Conservation (phyloP, 306 rosid genomes). For the Canavalia gladiata region DNA sequence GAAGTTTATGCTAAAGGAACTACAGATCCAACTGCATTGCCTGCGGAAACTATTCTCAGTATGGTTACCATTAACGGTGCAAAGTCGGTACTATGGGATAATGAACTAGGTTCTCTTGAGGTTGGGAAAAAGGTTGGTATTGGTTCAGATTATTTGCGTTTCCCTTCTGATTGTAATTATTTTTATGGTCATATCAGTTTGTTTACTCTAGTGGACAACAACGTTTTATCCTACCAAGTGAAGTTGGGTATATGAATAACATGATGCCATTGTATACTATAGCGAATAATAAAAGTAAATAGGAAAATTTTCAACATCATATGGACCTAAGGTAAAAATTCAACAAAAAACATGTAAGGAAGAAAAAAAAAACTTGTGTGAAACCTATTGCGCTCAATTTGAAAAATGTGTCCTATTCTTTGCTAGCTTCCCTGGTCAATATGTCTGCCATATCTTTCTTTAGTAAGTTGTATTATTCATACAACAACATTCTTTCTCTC, state of each 20-base stretch:
- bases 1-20: constrained; percentile 69
- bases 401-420: background rate
- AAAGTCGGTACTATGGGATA: constrained; percentile 81
- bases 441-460: constrained; percentile 10
- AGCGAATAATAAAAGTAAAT: background rate
- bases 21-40: constrained; percentile 82
- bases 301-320: constrained; percentile 6
- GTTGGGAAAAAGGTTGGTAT: constrained; percentile 86
- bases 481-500: too few relatives aligned
- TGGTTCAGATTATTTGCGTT: constrained; percentile 29
- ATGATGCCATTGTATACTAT: background rate
- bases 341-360: background rate
- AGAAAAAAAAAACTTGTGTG: background rate
- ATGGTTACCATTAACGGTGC: constrained; percentile 88
- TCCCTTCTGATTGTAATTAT: constrained; percentile 36
- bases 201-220: background rate
- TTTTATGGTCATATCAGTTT: background rate
- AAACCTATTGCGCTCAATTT: background rate
- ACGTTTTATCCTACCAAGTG: too few relatives aligned
- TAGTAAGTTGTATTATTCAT: background rate
- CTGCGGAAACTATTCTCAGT: constrained; percentile 74
- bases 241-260: too few relatives aligned
- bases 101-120: constrained; percentile 88
- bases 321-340: constrained; percentile 1
- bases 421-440: constrained; percentile 14